These are phyloP conservation scores for Testicularia cyperi DNA, from an alignment of 1,284 basidiomycete species.

Conservation along the genomic window DNA sequence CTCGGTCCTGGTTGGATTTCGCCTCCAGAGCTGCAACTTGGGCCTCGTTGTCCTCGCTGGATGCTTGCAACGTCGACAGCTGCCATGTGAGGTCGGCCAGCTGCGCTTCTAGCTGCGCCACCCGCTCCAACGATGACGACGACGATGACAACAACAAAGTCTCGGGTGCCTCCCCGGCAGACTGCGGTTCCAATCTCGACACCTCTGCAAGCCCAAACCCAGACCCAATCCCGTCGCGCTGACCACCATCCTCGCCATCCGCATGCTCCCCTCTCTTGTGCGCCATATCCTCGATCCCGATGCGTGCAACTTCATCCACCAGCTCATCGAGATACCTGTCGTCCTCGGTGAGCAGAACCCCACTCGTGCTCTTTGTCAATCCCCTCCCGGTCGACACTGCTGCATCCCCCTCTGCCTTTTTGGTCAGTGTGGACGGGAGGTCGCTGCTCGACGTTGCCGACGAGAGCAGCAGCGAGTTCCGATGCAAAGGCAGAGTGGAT, in stretches of 20 bases:
- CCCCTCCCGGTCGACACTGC: background rate
- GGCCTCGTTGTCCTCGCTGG: too few relatives aligned
- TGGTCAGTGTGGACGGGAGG: too few relatives aligned
- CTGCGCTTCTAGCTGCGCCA: conserved; percentile 1
- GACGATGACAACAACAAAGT: too few relatives aligned
- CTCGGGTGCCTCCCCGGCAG: too few relatives aligned
- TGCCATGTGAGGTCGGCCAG: too few relatives aligned
- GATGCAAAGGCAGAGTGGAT: background rate
- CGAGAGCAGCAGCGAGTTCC: background rate
- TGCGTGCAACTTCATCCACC: conserved; percentile 19
- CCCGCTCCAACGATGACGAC: conserved; percentile 5
- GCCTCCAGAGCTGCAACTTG: too few relatives aligned
- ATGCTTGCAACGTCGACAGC: too few relatives aligned
- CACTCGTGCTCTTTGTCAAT: conserved; percentile 8
- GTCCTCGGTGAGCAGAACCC: conserved; percentile 21
- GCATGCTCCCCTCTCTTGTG: background rate
- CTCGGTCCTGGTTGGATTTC: too few relatives aligned
- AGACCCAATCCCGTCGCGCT: too few relatives aligned
- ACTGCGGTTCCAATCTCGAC: too few relatives aligned
- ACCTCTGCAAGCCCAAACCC: too few relatives aligned
- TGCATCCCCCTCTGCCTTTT: background rate
- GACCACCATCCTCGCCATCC: background rate
- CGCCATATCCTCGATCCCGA: conserved; percentile 15
- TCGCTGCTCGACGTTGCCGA: background rate
- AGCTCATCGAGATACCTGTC: conserved; percentile 25